A percentile compares a stretch with the other conserved stretches of the same genome.
Conservation (phyloP, 208 protist species). For the Crithidia bombi region DNA sequence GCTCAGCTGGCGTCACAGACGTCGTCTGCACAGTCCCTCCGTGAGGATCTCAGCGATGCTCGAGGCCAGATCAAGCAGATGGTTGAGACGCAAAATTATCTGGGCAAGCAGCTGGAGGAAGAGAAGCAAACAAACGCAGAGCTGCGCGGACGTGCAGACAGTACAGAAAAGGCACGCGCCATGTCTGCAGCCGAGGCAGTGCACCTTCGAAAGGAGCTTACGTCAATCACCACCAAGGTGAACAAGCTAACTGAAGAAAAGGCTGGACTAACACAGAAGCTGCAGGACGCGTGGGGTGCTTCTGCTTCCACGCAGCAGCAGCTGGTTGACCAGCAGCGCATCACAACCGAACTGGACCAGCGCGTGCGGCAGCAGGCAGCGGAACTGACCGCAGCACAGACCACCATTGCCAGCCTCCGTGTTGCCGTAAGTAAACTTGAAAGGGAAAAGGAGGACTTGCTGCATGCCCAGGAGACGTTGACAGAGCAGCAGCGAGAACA, state of each 20-base stretch:
- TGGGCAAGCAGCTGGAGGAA: constrained; percentile 18
- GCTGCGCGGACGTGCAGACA: background rate
- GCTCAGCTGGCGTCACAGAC: constrained; percentile 7
- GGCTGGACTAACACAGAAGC: background rate
- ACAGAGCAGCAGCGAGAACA: constrained; percentile 8
- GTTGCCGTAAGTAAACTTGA: background rate
- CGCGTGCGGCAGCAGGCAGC: background rate
- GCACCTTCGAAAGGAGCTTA: constrained; percentile 4
- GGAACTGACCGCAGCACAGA: background rate
- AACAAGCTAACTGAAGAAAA: constrained; percentile 1
- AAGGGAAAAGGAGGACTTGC: background rate
- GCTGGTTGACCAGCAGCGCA: background rate
- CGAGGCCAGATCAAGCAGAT: constrained; percentile 13
- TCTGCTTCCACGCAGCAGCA: background rate
- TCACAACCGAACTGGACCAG: background rate
- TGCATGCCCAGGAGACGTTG: background rate
- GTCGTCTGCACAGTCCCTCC: background rate
- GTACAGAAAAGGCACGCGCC: constrained; percentile 5
- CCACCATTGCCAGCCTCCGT: background rate
- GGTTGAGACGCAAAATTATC: constrained; percentile 19
- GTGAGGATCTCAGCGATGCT: constrained; percentile 4
- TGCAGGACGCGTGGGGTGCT: background rate
- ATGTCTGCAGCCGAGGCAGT: background rate
- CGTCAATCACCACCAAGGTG: background rate
- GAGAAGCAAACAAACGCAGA: constrained; percentile 9